Conservation (phyloP, 2,329 filamentous ascomycete species). For the Neoarthrinium moseri region DNA sequence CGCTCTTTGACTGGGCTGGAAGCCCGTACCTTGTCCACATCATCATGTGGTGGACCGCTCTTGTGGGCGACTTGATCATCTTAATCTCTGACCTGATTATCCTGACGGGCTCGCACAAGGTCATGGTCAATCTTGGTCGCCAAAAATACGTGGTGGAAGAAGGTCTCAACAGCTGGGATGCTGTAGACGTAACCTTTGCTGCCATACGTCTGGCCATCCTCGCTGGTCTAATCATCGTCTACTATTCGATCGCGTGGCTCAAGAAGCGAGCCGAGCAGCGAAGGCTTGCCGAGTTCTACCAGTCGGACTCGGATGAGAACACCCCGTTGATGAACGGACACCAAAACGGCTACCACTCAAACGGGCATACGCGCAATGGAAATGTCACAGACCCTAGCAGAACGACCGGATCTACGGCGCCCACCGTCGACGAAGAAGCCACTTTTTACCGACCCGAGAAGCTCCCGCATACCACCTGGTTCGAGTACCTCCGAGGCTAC, state of each 20-base stretch:
- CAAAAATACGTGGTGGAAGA: conserved; percentile 37
- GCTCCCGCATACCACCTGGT: conserved; percentile 87
- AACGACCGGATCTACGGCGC: conserved; percentile 20
- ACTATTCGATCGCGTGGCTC: conserved; percentile 46
- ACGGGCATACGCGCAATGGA: conserved; percentile 10
- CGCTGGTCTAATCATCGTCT: conserved; percentile 60
- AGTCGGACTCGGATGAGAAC: conserved; percentile 49
- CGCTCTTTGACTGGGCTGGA: conserved; percentile 78
- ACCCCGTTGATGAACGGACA: conserved; percentile 56
- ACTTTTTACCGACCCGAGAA: conserved; percentile 90
- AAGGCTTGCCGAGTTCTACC: conserved; percentile 39
- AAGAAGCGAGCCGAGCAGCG: conserved; percentile 40
- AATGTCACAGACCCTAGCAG: conserved; percentile 45
- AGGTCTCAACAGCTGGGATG: conserved; percentile 50
- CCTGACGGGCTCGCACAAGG: conserved; percentile 66
- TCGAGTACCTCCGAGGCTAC: conserved; percentile 92
- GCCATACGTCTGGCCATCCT: conserved; percentile 68
- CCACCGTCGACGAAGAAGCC: conserved; percentile 57
- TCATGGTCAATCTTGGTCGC: conserved; percentile 48
- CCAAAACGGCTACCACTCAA: conserved; percentile 19
- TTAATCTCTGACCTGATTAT: conserved; percentile 67
- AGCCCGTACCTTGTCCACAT: conserved; percentile 80
- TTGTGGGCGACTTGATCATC: conserved; percentile 72
- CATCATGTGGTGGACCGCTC: conserved; percentile 71
- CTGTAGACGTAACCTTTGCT: conserved; percentile 65